These are phyloP conservation scores for Geranium brycei DNA, from an alignment of 345 rosid genomes.

Conservation along the genomic window DNA sequence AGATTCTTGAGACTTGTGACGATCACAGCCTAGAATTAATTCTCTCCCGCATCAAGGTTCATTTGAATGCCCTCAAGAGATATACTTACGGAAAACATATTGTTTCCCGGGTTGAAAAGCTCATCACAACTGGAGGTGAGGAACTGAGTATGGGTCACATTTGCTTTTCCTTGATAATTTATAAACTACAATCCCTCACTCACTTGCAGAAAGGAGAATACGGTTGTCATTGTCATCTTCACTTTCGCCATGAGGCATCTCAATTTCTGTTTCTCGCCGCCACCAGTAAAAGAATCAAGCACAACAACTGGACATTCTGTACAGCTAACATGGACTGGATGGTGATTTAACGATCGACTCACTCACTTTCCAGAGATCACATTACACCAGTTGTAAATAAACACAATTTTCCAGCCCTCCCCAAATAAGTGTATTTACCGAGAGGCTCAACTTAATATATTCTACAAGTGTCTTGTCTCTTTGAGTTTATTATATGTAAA, in stretches of 20 bases:
- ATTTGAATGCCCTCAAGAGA: slow-evolving; percentile 73
- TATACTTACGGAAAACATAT: slow-evolving; percentile 95
- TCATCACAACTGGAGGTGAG: slow-evolving; percentile 84
- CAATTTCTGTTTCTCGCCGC: slow-evolving; percentile 4
- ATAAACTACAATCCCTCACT: neutral
- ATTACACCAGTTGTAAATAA: neutral
- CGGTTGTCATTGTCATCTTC: slow-evolving; percentile 54
- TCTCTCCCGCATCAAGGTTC: slow-evolving; percentile 83
- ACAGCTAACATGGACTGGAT: neutral
- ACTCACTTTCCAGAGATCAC: too few species aligned
- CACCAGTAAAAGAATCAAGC: neutral
- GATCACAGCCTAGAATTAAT: slow-evolving; percentile 67
- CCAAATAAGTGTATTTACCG: neutral
- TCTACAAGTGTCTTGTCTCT: neutral
- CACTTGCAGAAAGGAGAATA: slow-evolving; percentile 69
- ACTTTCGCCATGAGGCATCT: slow-evolving; percentile 11
- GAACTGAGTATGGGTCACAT: neutral
- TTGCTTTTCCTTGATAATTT: too few species aligned
- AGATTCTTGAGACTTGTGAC: slow-evolving; percentile 89
- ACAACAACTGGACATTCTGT: neutral
- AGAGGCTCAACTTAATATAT: neutral
- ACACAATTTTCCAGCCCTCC: neutral
- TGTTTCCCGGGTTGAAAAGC: slow-evolving; percentile 93
- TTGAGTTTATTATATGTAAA: neutral
- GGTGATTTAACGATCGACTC: too few species aligned